These are phyloP conservation scores for Skeletonema grethae DNA, from an alignment of 108 stramenopile genomes.

Conservation along the genomic window DNA sequence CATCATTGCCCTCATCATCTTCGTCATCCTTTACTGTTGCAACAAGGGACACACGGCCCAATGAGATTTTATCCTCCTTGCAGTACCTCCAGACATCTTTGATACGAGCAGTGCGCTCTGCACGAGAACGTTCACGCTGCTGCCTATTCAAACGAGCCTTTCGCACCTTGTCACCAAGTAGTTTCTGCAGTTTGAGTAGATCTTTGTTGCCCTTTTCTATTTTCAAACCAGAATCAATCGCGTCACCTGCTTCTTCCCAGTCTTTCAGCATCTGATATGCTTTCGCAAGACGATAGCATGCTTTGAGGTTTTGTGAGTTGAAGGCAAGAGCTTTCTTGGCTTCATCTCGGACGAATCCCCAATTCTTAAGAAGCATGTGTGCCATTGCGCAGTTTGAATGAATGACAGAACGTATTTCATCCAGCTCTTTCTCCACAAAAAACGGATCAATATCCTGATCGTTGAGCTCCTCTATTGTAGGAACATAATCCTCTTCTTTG, in stretches of 20 bases:
- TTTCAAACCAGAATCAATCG: conserved; percentile 76
- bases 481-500: conserved; percentile 59
- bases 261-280: conserved; percentile 77
- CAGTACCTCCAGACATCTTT: conserved; percentile 89
- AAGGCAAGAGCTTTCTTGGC: conserved; percentile 58
- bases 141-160: conserved; percentile 75
- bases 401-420: conserved; percentile 69
- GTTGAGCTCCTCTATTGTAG: conserved; percentile 42
- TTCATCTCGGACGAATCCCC: conserved; percentile 83
- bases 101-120: conserved; percentile 75
- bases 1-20: conserved; percentile 56
- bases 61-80: conserved; percentile 62
- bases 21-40: conserved; percentile 79
- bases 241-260: conserved; percentile 86
- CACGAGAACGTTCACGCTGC: conserved; percentile 76
- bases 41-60: conserved; percentile 82
- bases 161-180: conserved; percentile 57
- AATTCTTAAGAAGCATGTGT: conserved; percentile 85
- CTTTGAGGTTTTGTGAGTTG: conserved; percentile 81
- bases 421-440: conserved; percentile 73
- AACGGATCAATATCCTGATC: conserved; percentile 40
- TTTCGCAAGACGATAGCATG: conserved; percentile 87
- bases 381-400: conserved; percentile 81
- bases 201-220: conserved; percentile 72
- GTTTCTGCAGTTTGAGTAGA: conserved; percentile 65